These are phyloP conservation scores for Colletotrichum magnum DNA, from an alignment of 2,329 filamentous ascomycete species.

Conservation along the genomic window DNA sequence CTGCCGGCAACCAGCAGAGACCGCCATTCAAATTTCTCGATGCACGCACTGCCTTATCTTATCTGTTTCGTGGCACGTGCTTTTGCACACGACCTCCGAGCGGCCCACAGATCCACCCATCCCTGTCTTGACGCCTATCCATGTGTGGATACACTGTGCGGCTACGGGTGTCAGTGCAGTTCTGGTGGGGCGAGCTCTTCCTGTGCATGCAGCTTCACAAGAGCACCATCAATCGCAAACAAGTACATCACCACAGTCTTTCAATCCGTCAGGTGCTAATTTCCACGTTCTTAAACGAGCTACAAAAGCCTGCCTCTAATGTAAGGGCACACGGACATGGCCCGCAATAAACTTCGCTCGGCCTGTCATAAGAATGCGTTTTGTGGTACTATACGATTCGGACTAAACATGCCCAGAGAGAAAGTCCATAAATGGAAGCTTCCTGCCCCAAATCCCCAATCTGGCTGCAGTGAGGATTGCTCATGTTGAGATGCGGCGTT, in stretches of 20 bases:
- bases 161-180: too few species aligned
- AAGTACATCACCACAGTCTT: neutral
- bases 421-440: neutral
- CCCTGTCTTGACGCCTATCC: too few species aligned
- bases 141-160: too few species aligned
- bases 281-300: constrained; percentile 17
- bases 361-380: constrained; percentile 31
- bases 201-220: too few species aligned
- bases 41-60: constrained; percentile 28
- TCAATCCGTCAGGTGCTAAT: neutral
- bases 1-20: constrained; percentile 50
- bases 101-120: neutral
- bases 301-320: constrained; percentile 35
- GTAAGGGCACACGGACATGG: constrained; percentile 6
- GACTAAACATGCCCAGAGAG: constrained; percentile 19
- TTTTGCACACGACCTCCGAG: constrained; percentile 16
- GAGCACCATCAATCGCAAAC: neutral
- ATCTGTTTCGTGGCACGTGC: constrained; percentile 33
- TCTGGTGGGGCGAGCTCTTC: too few species aligned
- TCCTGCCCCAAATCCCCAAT: constrained; percentile 1
- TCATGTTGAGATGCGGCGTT: constrained; percentile 18
- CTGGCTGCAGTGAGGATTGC: constrained; percentile 13
- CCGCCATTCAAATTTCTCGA: constrained; percentile 47
- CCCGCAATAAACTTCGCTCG: constrained; percentile 29
- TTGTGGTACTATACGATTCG: constrained; percentile 11